Evolutionary conservation across 2,329 filamentous ascomycete species (phyloP).

Genomic region (Pseudocercospora vitis): DNA sequence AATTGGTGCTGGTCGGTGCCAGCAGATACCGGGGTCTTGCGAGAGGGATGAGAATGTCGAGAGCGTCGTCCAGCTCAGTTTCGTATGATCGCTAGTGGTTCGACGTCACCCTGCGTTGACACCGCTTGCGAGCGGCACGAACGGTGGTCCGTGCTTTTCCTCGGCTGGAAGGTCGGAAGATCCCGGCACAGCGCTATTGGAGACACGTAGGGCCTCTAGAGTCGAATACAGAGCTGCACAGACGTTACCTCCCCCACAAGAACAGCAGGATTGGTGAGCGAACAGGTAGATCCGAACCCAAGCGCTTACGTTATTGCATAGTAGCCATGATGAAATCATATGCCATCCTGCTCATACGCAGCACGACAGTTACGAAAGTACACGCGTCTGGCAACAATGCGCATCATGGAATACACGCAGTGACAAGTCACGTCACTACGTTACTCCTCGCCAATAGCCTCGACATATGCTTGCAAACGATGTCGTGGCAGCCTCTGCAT

Average conservation of each 20-base stretch:
- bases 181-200: not conserved
- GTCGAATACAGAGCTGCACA: constrained; percentile 2
- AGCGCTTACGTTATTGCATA: constrained; percentile 1
- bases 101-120: constrained; percentile 14
- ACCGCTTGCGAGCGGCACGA: constrained; percentile 2
- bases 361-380: constrained; percentile 2
- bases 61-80: constrained; percentile 6
- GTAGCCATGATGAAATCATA: constrained; percentile 7
- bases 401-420: constrained; percentile 16
- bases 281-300: not conserved
- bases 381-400: too few species aligned
- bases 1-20: constrained; percentile 10
- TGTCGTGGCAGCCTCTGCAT: constrained; percentile 24
- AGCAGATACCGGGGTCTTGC: constrained; percentile 13
- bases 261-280: constrained; percentile 4
- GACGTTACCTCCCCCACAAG: too few species aligned
- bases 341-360: constrained; percentile 6
- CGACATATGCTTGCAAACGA: constrained; percentile 31
- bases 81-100: constrained; percentile 12
- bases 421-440: constrained; percentile 18
- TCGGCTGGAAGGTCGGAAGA: not conserved
- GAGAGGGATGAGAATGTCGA: constrained; percentile 2
- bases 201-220: not conserved
- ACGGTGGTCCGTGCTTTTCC: not conserved
- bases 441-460: constrained; percentile 19